These are phyloP conservation scores for Ilex paraguariensis DNA, from an alignment of 305 asterid species.

Conservation along the genomic window DNA sequence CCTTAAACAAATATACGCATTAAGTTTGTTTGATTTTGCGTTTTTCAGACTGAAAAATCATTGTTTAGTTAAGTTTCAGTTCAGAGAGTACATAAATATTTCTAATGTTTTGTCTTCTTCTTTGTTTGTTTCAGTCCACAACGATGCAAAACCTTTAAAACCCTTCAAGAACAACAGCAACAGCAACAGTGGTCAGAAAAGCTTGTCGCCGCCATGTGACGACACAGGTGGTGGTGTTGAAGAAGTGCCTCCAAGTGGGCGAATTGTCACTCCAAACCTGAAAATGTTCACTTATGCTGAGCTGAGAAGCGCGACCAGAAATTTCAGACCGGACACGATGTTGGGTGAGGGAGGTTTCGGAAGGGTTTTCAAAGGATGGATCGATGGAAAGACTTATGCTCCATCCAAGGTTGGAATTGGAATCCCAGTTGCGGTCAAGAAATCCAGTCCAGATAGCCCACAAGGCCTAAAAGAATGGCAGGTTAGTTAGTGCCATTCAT, in stretches of 20 bases:
- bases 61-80: not conserved
- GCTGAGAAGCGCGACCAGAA: constrained; percentile 17
- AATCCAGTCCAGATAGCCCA: constrained; percentile 24
- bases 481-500: constrained; percentile 6
- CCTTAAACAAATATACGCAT: not conserved
- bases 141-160: not conserved
- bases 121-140: constrained; percentile 1
- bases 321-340: constrained; percentile 22
- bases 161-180: not conserved
- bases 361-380: constrained; percentile 33
- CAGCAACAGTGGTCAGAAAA: not conserved
- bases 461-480: constrained; percentile 35
- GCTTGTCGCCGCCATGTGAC: not conserved
- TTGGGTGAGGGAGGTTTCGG: constrained; percentile 38
- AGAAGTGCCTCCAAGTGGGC: constrained; percentile 1
- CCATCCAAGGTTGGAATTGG: constrained; percentile 27
- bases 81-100: too few relatives aligned
- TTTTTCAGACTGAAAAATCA: too few relatives aligned
- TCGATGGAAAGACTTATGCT: constrained; percentile 20
- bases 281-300: constrained; percentile 21
- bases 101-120: not conserved
- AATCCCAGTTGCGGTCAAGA: constrained; percentile 32
- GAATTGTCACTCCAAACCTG: constrained; percentile 12
- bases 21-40: too few relatives aligned
- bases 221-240: not conserved